A percentile compares a stretch with the other conserved stretches of the same genome.
Evolutionary conservation across 306 rosid species (phyloP).

Genomic region (Senna tora): DNA sequence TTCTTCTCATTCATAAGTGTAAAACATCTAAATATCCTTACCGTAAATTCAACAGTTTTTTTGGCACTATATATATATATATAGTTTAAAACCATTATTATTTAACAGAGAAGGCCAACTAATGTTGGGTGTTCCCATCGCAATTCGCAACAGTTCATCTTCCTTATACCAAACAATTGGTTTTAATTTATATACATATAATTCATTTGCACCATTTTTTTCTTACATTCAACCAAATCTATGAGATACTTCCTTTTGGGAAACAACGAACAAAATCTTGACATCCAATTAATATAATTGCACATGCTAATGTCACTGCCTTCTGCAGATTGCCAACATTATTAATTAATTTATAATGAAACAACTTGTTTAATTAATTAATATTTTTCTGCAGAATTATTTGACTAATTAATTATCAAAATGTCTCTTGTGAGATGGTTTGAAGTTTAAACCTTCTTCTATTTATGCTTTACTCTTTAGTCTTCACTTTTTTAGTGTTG

Average conservation of each 20-base stretch:
- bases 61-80: too few species aligned
- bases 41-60: too few species aligned
- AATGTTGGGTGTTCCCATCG: slow-evolving; percentile 35
- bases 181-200: slow-evolving; percentile 1
- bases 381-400: slow-evolving; percentile 1
- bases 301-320: slow-evolving; percentile 23
- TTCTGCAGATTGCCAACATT: slow-evolving; percentile 19
- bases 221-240: slow-evolving; percentile 8
- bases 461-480: too few species aligned
- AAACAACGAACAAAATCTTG: slow-evolving; percentile 35
- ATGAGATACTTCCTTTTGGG: slow-evolving; percentile 27
- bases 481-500: too few species aligned
- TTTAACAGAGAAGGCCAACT: slow-evolving; percentile 35
- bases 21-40: too few species aligned
- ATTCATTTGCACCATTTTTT: slow-evolving; percentile 15
- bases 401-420: neutral
- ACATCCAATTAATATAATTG: too few species aligned
- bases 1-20: neutral
- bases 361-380: too few species aligned
- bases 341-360: too few species aligned
- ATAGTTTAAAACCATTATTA: slow-evolving; percentile 5
- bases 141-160: slow-evolving; percentile 52
- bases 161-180: slow-evolving; percentile 53
- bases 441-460: too few species aligned
- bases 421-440: too few species aligned